Base-by-base conservation (phyloP, 2,329 filamentous ascomycete genomes). In the Bipolaris victoriae region DNA sequence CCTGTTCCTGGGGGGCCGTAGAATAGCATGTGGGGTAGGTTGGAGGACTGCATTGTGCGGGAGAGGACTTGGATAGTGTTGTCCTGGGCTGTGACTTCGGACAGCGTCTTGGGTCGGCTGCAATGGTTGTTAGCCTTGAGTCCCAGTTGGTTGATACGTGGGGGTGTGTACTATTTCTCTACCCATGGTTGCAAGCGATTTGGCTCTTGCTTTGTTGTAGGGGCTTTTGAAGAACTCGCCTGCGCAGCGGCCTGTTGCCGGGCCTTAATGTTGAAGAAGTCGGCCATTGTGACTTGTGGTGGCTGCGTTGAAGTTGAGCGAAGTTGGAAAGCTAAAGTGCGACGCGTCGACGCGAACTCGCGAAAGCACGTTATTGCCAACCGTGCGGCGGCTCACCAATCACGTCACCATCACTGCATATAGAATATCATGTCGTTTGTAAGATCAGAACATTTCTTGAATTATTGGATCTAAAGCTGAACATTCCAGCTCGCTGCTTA, bases 21-120 rank as follows among this genome's bases (percentile, higher is more conserved):
- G 83, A 98, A 98, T 70, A 99, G 90, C 92, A 99, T 97, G 78
- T 99, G 96, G 3, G 95, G 95, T 37, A 99, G 89, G 87, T 99
- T 99, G 62, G 93, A 92, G 69, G 94, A 92, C 83, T 98, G 93
- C 20, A 99, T 83, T 26, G 92, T 98, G 69, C 95, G 86, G 75
- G 94, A 90, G 40, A 99, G 88, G 66, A 98, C 90, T 52, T 90
- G 92, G 55, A 97, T 90, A 7, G 95, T 98, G 78, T 99, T 95
- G 70, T 99, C 95, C 85, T 99, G 95, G 11, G 94, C 94, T 18
- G 95, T 91, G 63, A 99, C 93, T 85, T 99, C 96, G 74, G 88
- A 89, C 48, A 99, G 87, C 10, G 89, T 92, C 79, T 96, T 97
- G 26, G 95, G 96, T 43, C 95, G 93, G 76, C 94, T 98, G 65